Evolutionary conservation across 2,329 filamentous ascomycete genomes (phyloP).

Genomic region (Exophiala sp.): DNA sequence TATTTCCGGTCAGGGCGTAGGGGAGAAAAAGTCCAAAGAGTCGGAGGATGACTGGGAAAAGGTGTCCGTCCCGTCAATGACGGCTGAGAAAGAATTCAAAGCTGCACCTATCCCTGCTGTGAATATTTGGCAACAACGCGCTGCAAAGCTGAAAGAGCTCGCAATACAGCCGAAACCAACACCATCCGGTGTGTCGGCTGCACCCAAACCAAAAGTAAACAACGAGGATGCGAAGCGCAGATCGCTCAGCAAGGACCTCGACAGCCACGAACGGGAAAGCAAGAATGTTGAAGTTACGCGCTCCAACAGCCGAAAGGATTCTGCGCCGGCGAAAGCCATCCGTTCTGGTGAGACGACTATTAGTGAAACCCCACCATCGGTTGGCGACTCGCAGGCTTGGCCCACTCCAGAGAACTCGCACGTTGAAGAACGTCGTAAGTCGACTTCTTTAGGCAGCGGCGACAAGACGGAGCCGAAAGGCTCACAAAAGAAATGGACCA

Average conservation of each 20-base stretch:
- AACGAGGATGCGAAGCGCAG: constrained; percentile 30
- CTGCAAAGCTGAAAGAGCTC: constrained; percentile 47
- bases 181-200: constrained; percentile 9
- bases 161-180: constrained; percentile 29
- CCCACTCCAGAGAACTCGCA: constrained; percentile 81
- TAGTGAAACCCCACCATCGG: constrained; percentile 56
- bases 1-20: constrained; percentile 32
- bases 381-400: constrained; percentile 77
- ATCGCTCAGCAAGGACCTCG: constrained; percentile 11
- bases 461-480: constrained; percentile 55
- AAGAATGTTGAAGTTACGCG: constrained; percentile 9
- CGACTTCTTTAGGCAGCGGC: constrained; percentile 55
- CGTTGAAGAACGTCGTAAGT: constrained; percentile 72
- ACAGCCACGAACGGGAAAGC: constrained; percentile 11
- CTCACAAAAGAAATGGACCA: constrained; percentile 71
- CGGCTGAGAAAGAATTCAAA: constrained; percentile 57
- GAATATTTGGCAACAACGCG: constrained; percentile 81
- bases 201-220: constrained; percentile 34
- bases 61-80: constrained; percentile 47
- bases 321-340: background rate
- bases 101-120: constrained; percentile 79
- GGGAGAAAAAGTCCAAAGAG: constrained; percentile 51
- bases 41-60: constrained; percentile 58
- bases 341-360: constrained; percentile 22
- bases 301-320: constrained; percentile 15